Conservation (phyloP, 2,329 filamentous ascomycete genomes). For the Penicillium corylophilum region DNA sequence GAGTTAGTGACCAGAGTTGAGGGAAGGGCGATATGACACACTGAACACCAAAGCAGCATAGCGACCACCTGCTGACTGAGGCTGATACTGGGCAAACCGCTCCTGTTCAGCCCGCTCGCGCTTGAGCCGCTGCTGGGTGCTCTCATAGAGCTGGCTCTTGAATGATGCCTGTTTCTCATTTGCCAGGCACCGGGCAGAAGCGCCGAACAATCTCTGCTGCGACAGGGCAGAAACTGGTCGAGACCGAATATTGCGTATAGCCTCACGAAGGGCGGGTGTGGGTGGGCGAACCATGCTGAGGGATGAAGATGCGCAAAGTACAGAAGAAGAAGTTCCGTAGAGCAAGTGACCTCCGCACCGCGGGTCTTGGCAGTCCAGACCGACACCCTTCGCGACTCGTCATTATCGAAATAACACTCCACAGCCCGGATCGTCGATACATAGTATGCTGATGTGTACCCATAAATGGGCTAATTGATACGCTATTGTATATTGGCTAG, state of each 20-base stretch:
- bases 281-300: slow-evolving; percentile 22
- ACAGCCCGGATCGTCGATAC: too few relatives aligned
- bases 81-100: slow-evolving; percentile 47
- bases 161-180: slow-evolving; percentile 49
- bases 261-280: slow-evolving; percentile 17
- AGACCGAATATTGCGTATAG: slow-evolving; percentile 16
- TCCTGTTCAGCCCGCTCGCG: slow-evolving; percentile 59
- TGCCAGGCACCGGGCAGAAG: slow-evolving; percentile 18
- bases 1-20: slow-evolving; percentile 3
- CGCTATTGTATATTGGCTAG: background rate
- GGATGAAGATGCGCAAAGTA: slow-evolving; percentile 1
- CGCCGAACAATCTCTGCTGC: slow-evolving; percentile 24
- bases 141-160: slow-evolving; percentile 62
- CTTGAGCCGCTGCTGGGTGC: slow-evolving; percentile 57
- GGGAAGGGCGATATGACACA: slow-evolving; percentile 14
- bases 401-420: background rate
- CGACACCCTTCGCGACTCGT: background rate
- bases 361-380: slow-evolving; percentile 7
- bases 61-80: slow-evolving; percentile 39
- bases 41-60: slow-evolving; percentile 40
- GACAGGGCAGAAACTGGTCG: slow-evolving; percentile 4
- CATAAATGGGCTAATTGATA: background rate
- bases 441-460: background rate
- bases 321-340: slow-evolving; percentile 2
- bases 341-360: slow-evolving; percentile 3